Evolutionary conservation across 1,284 basidiomycete species (phyloP), one percentile per base, ranked within the genome.

Genomic region (Pseudozyma sp.): DNA sequence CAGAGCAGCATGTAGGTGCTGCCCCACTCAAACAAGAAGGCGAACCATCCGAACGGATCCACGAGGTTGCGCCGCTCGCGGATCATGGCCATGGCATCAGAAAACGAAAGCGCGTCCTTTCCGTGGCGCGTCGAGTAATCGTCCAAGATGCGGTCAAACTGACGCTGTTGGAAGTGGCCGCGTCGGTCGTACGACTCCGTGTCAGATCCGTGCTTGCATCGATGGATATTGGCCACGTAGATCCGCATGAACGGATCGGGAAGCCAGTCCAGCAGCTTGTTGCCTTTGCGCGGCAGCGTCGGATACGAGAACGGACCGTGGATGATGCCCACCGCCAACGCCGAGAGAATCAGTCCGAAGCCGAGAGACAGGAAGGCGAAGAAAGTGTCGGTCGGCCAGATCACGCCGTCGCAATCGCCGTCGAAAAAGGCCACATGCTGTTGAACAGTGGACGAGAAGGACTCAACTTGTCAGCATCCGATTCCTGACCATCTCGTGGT

Each of bases 321-420:
- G 46, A 88, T 82, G 56, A 87, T 78, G 66, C 84, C 71, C 49
- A 78, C 79, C 31, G 87, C 83, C 34, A 87, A 53, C 13, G 85
- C 54, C 60, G 83, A 79, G 59, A 88, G 82, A 56, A 87, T 60
- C 51, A 87, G 39, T 56, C 85, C 85, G 81, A 87, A 88, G 7
- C 86, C 86, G 24, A 88, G 84, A 46, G 83, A 82, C 55, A 85
- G 82, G 74, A 88, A 87, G 7, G 85, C 86, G 84, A 70, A 87
- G 87, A 88, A 88, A 78, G 88, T 89, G 76, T 89, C 88, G 24
- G 29, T 72, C 4, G 88, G 88, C 87, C 87, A 88, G 58, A 89
- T 88, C 40, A 88, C 80, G n/a, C 88, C 88, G 75, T 89, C 88
- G 33, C 70, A 77, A 47, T 79, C 87, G 19, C 71, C 75, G 81